Evolutionary conservation across 2,329 filamentous ascomycete species (phyloP).

Genomic region (Colletotrichum karsti): DNA sequence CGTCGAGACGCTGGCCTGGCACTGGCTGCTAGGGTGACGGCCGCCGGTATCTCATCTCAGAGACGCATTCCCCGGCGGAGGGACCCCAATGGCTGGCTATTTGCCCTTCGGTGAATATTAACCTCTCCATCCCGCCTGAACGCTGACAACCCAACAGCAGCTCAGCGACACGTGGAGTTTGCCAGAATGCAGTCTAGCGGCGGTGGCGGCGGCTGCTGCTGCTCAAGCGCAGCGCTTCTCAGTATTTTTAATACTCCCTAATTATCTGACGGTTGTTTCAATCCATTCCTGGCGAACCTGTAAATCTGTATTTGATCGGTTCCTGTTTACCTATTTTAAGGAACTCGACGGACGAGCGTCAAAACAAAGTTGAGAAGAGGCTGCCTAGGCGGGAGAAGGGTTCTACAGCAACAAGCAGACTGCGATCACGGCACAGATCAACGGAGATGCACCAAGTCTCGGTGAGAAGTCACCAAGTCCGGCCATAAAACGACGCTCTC

Average conservation of each 20-base stretch:
- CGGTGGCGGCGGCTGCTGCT: background rate
- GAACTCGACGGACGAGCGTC: background rate
- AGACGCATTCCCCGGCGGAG: constrained; percentile 11
- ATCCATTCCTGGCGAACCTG: constrained; percentile 5
- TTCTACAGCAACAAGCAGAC: background rate
- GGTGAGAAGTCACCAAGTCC: background rate
- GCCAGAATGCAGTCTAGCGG: constrained; percentile 25
- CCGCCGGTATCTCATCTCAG: constrained; percentile 17
- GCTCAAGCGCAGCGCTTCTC: constrained; percentile 12
- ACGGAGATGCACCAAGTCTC: background rate
- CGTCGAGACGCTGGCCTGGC: background rate
- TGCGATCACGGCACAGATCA: background rate
- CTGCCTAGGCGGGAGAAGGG: background rate
- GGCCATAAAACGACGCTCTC: background rate
- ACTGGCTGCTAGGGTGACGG: constrained; percentile 5
- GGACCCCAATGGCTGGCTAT: background rate
- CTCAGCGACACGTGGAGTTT: constrained; percentile 22
- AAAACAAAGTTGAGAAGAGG: background rate
- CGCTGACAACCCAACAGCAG: constrained; percentile 6
- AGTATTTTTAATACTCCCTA: background rate
- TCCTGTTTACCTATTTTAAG: background rate
- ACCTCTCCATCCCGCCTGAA: constrained; percentile 1
- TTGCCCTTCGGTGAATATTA: constrained; percentile 22
- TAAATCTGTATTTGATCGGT: background rate
- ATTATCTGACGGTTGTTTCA: background rate